Conservation (phyloP, 768 basidiomycete genomes). For the Lepiota venenata region DNA sequence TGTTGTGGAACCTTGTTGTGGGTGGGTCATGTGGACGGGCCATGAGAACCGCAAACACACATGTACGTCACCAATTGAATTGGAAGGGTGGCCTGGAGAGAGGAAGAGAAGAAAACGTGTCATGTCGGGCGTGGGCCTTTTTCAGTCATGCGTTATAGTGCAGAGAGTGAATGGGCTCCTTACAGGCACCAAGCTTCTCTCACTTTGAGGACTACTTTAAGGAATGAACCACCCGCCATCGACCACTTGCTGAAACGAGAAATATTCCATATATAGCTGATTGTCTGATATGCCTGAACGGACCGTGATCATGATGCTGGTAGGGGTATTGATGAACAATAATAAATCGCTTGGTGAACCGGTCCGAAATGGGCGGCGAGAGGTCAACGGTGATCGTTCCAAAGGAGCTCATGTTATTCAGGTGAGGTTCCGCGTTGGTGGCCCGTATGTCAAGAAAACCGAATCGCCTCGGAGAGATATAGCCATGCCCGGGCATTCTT, state of each 20-base stretch:
- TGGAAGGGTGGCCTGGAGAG: no score
- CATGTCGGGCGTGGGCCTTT: no score
- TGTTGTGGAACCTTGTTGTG: no score
- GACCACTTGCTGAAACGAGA: not conserved
- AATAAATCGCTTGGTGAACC: not conserved
- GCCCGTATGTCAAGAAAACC: not conserved
- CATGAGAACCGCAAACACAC: no score
- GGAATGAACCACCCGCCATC: not conserved
- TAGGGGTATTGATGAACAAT: not conserved
- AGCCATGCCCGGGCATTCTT: not conserved
- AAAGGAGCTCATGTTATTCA: not conserved
- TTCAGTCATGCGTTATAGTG: not conserved
- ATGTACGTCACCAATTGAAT: no score
- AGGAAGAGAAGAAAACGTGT: no score
- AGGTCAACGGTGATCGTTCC: not conserved
- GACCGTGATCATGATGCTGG: not conserved
- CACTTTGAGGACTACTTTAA: not conserved
- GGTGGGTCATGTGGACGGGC: no score
- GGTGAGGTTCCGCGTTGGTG: not conserved
- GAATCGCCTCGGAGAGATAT: not conserved
- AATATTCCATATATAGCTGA: not conserved
- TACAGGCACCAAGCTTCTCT: not conserved
- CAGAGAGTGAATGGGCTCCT: not conserved
- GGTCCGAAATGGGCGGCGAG: constrained; percentile 1
- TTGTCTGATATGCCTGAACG: no score